phyloP scores from a whole-genome alignment of 2,329 filamentous ascomycete genomes.

The Aspergillus quadrilineatus region DNA sequence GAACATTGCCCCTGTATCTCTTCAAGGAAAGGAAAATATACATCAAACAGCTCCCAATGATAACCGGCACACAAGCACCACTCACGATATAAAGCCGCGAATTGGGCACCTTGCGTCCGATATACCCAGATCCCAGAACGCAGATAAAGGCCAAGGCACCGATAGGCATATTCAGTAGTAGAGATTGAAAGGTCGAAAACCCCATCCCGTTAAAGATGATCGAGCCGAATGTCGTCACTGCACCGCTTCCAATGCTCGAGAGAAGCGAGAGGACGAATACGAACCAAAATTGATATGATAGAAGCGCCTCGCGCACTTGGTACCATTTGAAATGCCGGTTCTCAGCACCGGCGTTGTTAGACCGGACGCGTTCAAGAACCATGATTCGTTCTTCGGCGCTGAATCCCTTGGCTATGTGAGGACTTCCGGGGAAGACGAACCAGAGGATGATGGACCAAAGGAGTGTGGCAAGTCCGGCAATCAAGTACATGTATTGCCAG shows the following conservation, averaged over 20 bases:
- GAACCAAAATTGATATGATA: constrained; percentile 9
- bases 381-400: constrained; percentile 3
- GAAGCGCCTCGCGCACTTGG: constrained; percentile 8
- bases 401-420: constrained; percentile 6
- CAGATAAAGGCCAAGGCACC: constrained; percentile 11
- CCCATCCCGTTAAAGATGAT: constrained; percentile 16
- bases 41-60: constrained; percentile 13
- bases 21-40: neutral
- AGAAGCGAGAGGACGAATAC: constrained; percentile 8
- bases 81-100: constrained; percentile 9
- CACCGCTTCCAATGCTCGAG: constrained; percentile 7
- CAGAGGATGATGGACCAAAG: constrained; percentile 10
- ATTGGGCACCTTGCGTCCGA: constrained; percentile 9
- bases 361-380: constrained; percentile 3
- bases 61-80: constrained; percentile 13
- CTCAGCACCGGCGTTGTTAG: constrained; percentile 10
- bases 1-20: neutral
- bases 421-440: constrained; percentile 13
- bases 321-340: constrained; percentile 10
- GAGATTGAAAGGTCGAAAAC: constrained; percentile 7
- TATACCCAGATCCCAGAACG: constrained; percentile 12
- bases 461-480: constrained; percentile 8
- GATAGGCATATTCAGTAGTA: constrained; percentile 13
- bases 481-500: constrained; percentile 18
- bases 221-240: constrained; percentile 13